Conservation (phyloP, 768 basidiomycete species). For the Russula virescens region DNA sequence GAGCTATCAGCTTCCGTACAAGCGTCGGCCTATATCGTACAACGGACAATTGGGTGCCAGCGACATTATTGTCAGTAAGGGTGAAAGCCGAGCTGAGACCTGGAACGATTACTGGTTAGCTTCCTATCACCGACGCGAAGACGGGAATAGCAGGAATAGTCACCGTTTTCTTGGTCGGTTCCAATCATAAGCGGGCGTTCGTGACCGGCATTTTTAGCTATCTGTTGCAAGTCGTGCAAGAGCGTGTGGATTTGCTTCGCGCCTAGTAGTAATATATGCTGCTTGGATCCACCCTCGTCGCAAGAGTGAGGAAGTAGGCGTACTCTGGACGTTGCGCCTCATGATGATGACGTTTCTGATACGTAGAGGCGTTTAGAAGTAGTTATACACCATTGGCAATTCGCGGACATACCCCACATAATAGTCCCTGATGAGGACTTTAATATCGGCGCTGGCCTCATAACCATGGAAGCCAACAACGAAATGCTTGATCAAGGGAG, state of each 20-base stretch:
- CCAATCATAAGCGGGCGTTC: slow-evolving; percentile 54
- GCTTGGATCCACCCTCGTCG: not conserved
- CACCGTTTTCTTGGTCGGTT: slow-evolving; percentile 69
- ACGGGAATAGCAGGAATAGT: slow-evolving; percentile 24
- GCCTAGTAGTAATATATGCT: slow-evolving; percentile 32
- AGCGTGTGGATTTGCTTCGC: slow-evolving; percentile 46
- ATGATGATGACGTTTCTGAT: slow-evolving; percentile 55
- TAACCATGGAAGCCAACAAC: slow-evolving; percentile 65
- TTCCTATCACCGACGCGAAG: not conserved
- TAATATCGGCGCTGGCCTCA: slow-evolving; percentile 45
- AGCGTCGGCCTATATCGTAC: not conserved
- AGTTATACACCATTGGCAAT: too few species aligned
- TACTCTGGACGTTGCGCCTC: slow-evolving; percentile 60
- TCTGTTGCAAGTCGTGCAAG: slow-evolving; percentile 43
- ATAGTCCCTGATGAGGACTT: slow-evolving; percentile 54
- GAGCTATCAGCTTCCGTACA: not conserved
- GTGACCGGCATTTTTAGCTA: slow-evolving; percentile 56
- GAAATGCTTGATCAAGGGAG: slow-evolving; percentile 47
- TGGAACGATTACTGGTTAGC: slow-evolving; percentile 25
- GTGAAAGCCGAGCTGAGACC: slow-evolving; percentile 69
- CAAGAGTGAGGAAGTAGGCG: slow-evolving; percentile 3
- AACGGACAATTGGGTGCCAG: slow-evolving; percentile 65
- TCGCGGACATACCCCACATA: slow-evolving; percentile 43
- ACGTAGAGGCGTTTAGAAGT: not conserved
- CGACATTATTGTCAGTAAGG: slow-evolving; percentile 29